Conservation (phyloP, 2,329 filamentous ascomycete genomes). For the Allantophomopsis cytisporea region DNA sequence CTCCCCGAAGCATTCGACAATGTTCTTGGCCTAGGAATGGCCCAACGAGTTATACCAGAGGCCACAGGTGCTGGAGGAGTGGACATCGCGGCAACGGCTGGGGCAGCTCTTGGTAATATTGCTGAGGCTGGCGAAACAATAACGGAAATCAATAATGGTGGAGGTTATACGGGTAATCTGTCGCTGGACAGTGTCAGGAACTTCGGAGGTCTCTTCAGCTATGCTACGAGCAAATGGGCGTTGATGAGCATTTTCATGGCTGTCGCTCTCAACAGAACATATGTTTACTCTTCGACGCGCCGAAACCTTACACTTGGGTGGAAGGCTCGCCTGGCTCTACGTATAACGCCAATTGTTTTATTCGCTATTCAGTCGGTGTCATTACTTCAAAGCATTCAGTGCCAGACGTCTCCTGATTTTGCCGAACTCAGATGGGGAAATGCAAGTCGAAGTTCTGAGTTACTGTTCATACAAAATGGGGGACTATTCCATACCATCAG, state of each 20-base stretch:
- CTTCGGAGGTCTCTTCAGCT: constrained; percentile 77
- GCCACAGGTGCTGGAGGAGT: constrained; percentile 34
- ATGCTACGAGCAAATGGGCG: constrained; percentile 86
- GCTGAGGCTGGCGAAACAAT: constrained; percentile 11
- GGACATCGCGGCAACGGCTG: constrained; percentile 22
- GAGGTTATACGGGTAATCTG: constrained; percentile 29
- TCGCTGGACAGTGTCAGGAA: constrained; percentile 50
- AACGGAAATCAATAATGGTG: constrained; percentile 26
- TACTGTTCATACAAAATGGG: constrained; percentile 59
- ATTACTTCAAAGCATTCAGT: constrained; percentile 76
- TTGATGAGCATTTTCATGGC: constrained; percentile 77
- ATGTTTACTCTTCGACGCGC: constrained; percentile 84
- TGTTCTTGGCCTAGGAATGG: constrained; percentile 32
- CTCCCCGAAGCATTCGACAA: constrained; percentile 45
- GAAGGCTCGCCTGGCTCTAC: constrained; percentile 55
- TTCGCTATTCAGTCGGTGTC: constrained; percentile 54
- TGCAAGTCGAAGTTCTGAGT: constrained; percentile 45
- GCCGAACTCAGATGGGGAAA: constrained; percentile 56
- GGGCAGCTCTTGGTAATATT: constrained; percentile 23
- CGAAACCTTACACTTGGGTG: constrained; percentile 66
- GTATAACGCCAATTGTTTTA: constrained; percentile 56
- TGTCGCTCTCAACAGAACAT: constrained; percentile 77
- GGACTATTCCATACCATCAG: constrained; percentile 60
- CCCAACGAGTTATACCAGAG: constrained; percentile 44
- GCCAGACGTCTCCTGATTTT: constrained; percentile 73